Percentiles rank a stretch among this genome's conserved stretches.
Conservation (phyloP, 768 basidiomycete genomes). For the Russula sp. region DNA sequence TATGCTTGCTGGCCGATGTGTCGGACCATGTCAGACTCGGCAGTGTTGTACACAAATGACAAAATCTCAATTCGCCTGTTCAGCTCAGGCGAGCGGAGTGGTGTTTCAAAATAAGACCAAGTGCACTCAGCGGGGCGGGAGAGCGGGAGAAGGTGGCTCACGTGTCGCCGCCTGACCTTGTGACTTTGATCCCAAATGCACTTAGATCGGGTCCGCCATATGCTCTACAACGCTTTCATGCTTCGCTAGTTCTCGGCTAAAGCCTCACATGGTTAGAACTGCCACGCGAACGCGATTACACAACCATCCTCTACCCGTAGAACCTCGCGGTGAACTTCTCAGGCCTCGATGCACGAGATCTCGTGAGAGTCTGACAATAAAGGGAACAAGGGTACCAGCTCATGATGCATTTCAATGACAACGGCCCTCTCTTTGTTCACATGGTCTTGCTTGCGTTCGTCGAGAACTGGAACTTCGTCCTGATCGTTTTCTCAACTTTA, state of each 20-base stretch:
- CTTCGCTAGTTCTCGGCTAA: conserved; percentile 5
- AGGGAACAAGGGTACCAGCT: not conserved
- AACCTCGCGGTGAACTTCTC: not conserved
- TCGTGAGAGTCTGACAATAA: not conserved
- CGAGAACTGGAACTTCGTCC: not conserved
- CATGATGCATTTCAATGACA: not conserved
- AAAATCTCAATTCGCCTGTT: too few relatives aligned
- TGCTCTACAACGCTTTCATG: not conserved
- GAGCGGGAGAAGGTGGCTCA: not conserved
- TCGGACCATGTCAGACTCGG: too few relatives aligned
- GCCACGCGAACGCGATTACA: not conserved
- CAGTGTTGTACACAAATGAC: too few relatives aligned
- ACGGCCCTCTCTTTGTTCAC: not conserved
- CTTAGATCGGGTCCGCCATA: not conserved
- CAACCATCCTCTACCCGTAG: not conserved
- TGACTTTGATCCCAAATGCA: not conserved
- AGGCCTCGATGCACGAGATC: not conserved
- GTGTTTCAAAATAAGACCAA: too few relatives aligned
- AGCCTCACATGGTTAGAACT: not conserved
- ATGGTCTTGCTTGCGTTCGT: not conserved
- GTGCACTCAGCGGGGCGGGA: too few relatives aligned
- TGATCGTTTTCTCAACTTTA: not conserved
- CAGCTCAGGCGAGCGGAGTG: too few relatives aligned
- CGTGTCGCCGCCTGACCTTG: not conserved
- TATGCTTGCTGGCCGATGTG: too few relatives aligned